A percentile compares a stretch with the other conserved stretches of the same genome.
Conservation (phyloP, 139 green algal species). For the Chlamydomonas eustigma region DNA sequence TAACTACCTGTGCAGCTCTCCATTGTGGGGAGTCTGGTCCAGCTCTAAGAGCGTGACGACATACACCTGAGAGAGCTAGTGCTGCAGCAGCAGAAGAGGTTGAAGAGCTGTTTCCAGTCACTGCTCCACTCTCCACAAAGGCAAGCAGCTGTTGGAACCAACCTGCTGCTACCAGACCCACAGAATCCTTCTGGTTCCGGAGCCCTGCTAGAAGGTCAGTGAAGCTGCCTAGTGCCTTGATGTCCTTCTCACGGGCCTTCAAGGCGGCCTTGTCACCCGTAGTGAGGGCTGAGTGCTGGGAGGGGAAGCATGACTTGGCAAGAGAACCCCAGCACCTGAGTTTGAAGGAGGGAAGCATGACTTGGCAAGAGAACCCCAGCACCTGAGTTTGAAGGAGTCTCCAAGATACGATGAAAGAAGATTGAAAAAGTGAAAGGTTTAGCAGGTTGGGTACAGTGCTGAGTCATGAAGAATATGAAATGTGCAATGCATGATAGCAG, state of each 20-base stretch:
- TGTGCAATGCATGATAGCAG: no score
- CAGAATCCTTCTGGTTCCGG: background rate
- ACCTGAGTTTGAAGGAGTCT: background rate
- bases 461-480: no score
- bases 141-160: conserved; percentile 2
- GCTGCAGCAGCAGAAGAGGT: background rate
- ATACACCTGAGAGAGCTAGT: background rate
- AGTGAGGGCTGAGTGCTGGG: background rate
- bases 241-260: conserved; percentile 9
- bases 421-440: no score
- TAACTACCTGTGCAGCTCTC: conserved; percentile 17
- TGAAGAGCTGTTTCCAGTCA: no score
- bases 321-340: conserved; percentile 1
- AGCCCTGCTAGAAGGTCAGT: background rate
- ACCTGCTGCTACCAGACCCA: background rate
- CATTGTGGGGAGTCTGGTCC: conserved; percentile 12
- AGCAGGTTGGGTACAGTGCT: no score
- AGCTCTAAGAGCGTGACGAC: background rate
- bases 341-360: conserved; percentile 14
- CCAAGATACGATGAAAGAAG: no score
- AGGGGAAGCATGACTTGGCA: conserved; percentile 17
- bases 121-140: background rate
- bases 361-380: conserved; percentile 13
- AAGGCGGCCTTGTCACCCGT: background rate
- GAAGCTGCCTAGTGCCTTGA: background rate